Evolutionary conservation across 2,329 filamentous ascomycete species (phyloP).

Genomic region (Annulohypoxylon truncatum): DNA sequence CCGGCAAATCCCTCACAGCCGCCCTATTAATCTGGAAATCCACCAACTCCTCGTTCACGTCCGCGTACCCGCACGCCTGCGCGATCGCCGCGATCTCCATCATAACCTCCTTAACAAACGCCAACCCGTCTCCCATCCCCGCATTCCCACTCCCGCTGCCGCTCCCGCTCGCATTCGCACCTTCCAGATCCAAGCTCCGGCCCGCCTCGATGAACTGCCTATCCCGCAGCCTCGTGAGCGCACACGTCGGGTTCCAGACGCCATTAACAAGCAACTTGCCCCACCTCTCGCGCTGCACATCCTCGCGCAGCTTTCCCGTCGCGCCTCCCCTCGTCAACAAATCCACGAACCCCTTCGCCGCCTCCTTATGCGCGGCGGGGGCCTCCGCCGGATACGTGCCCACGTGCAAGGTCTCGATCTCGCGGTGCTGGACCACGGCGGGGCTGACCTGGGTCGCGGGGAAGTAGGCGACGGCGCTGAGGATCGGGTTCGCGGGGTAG

Average conservation of each 20-base stretch:
- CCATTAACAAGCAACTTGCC: constrained; percentile 66
- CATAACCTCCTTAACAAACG: constrained; percentile 51
- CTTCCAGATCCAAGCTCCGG: neutral
- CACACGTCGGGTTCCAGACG: constrained; percentile 67
- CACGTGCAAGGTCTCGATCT: constrained; percentile 61
- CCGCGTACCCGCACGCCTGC: constrained; percentile 48
- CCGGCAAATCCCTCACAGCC: constrained; percentile 38
- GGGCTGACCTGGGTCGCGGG: constrained; percentile 62
- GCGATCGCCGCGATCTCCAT: constrained; percentile 51
- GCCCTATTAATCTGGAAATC: constrained; percentile 47
- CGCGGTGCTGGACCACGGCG: constrained; percentile 59
- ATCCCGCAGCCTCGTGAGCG: constrained; percentile 61
- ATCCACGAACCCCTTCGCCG: constrained; percentile 53
- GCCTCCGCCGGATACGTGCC: constrained; percentile 59
- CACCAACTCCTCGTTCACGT: constrained; percentile 46
- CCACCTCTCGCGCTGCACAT: constrained; percentile 66
- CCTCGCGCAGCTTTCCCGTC: constrained; percentile 56
- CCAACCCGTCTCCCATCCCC: constrained; percentile 36
- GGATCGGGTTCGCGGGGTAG: constrained; percentile 63
- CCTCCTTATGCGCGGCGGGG: constrained; percentile 43
- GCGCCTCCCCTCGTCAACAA: constrained; percentile 58
- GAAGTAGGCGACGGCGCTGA: constrained; percentile 65
- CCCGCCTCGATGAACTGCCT: constrained; percentile 55
- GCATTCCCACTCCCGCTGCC: too few relatives aligned
- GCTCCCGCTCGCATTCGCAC: neutral